Percentiles rank a stretch among this genome's conserved stretches.
Evolutionary conservation across 2,329 filamentous ascomycete genomes (phyloP).

Genomic region (Ilyonectria destructans): DNA sequence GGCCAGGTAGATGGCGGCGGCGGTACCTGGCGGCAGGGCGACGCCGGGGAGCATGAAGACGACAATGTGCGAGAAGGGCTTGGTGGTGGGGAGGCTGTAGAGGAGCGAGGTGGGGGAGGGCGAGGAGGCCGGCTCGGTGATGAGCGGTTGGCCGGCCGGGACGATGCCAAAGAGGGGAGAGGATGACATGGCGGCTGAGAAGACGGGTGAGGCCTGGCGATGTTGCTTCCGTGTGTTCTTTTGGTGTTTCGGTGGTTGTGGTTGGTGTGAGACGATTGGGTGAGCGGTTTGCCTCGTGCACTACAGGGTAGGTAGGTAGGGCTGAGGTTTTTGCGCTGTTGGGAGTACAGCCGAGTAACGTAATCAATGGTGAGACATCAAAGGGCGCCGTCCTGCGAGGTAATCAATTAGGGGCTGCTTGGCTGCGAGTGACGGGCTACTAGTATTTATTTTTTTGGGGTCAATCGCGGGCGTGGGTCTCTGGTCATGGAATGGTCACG

Average conservation of each 20-base stretch:
- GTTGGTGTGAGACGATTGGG: conserved; percentile 2
- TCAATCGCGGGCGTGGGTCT: conserved; percentile 15
- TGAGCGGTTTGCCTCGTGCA: conserved; percentile 7
- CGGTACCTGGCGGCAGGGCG: conserved; percentile 80
- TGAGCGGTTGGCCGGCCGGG: conserved; percentile 72
- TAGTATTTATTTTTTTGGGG: background rate
- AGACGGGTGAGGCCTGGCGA: conserved; percentile 17
- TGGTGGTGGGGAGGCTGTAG: conserved; percentile 65
- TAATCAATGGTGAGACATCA: background rate
- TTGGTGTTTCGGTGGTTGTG: background rate
- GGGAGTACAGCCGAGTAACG: background rate
- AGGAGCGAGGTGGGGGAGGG: conserved; percentile 71
- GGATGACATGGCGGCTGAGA: conserved; percentile 57
- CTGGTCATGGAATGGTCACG: conserved; percentile 16
- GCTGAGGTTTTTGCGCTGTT: background rate
- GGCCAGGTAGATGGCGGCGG: conserved; percentile 90
- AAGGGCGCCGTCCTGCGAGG: background rate
- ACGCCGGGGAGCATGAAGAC: conserved; percentile 90
- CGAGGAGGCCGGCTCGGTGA: conserved; percentile 68
- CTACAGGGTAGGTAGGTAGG: conserved; percentile 21
- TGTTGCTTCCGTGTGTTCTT: background rate
- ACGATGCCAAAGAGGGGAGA: conserved; percentile 72
- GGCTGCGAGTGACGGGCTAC: background rate
- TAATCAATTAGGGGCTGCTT: background rate
- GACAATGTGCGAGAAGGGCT: conserved; percentile 84